Conservation (phyloP, 164 flowering plant species). For the Vitis labrusca region DNA sequence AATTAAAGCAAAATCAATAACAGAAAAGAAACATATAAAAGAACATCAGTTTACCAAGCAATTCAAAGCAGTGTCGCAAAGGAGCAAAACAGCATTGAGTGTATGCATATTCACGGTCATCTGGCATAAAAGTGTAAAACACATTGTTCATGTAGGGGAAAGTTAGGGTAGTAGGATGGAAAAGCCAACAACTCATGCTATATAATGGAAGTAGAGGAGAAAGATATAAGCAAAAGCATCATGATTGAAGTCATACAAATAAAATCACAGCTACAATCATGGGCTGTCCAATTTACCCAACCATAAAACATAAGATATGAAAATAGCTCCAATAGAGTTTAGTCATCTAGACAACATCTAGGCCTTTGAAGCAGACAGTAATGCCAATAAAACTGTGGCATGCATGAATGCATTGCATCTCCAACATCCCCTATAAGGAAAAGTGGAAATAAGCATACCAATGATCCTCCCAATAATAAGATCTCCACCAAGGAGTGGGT, state of each 20-base stretch:
- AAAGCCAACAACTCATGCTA: background rate
- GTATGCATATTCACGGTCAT: conserved; percentile 36
- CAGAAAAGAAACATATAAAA: background rate
- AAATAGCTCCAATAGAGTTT: background rate
- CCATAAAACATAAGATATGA: background rate
- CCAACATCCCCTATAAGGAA: too few species aligned
- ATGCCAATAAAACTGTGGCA: too few species aligned
- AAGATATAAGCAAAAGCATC: background rate
- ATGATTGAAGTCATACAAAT: background rate
- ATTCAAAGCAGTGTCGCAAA: conserved; percentile 40
- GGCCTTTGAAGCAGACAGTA: too few species aligned
- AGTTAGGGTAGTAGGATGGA: background rate
- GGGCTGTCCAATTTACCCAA: background rate
- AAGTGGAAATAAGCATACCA: too few species aligned
- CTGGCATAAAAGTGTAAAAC: conserved; percentile 18
- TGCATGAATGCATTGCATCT: too few species aligned
- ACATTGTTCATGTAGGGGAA: background rate
- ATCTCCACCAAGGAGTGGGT: too few species aligned
- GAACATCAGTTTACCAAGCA: conserved; percentile 29
- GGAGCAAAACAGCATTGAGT: conserved; percentile 29
- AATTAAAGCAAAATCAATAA: background rate
- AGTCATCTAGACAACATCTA: too few species aligned
- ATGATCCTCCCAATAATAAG: too few species aligned
- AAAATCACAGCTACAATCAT: background rate
- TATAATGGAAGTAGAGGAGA: background rate